Percentiles rank a stretch among this genome's conserved stretches.
Evolutionary conservation across 192 early-diverging fungal genomes (phyloP).

Genomic region (Gryganskiella cystojenkinii): DNA sequence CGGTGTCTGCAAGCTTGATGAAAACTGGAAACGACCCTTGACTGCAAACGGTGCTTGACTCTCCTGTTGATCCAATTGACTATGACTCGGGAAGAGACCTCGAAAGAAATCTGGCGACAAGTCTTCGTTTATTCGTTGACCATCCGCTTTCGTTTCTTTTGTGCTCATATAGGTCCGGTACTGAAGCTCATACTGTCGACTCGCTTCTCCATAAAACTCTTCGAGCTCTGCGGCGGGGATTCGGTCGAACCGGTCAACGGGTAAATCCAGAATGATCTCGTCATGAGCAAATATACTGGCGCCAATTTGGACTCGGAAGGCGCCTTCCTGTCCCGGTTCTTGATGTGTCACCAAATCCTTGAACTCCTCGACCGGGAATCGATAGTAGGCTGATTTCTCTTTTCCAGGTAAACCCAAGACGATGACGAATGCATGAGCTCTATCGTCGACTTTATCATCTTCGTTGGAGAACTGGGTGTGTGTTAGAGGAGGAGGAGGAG

Average conservation of each 20-base stretch:
- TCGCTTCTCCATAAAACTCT: slow-evolving; percentile 11
- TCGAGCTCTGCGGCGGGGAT: slow-evolving; percentile 47
- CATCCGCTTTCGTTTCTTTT: not conserved
- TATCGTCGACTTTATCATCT: not conserved
- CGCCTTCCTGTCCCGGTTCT: slow-evolving; percentile 3
- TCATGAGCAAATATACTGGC: slow-evolving; percentile 53
- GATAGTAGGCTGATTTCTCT: slow-evolving; percentile 50
- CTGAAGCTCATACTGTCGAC: slow-evolving; percentile 19
- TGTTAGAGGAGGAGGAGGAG: not conserved
- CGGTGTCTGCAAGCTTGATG: slow-evolving; percentile 24
- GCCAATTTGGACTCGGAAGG: slow-evolving; percentile 19
- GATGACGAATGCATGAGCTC: slow-evolving; percentile 59
- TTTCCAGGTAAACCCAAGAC: slow-evolving; percentile 24
- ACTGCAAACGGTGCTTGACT: slow-evolving; percentile 15
- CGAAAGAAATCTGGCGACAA: slow-evolving; percentile 6
- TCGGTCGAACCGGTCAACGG: slow-evolving; percentile 35
- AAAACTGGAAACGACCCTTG: slow-evolving; percentile 28
- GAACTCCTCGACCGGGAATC: slow-evolving; percentile 52
- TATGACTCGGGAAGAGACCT: slow-evolving; percentile 12
- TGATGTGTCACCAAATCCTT: slow-evolving; percentile 11
- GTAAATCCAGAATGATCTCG: slow-evolving; percentile 47
- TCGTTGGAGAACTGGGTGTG: not conserved
- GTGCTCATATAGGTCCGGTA: not conserved
- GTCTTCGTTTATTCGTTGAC: not conserved
- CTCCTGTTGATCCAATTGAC: not conserved